These are phyloP conservation scores for Cylindrotheca fusiformis DNA, from an alignment of 108 stramenopile species.

Conservation along the genomic window DNA sequence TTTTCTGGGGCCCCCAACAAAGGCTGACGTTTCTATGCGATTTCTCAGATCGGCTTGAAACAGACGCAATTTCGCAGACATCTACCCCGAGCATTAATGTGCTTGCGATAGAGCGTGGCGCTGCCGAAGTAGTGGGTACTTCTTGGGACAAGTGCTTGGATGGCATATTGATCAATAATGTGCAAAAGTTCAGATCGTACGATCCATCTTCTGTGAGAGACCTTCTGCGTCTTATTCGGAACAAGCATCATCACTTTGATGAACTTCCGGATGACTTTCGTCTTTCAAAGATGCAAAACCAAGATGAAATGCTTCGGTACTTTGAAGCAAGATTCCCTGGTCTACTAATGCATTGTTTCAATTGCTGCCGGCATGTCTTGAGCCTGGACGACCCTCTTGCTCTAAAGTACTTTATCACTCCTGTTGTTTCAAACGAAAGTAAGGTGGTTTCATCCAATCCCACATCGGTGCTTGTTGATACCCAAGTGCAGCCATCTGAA, in stretches of 20 bases:
- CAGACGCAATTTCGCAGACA: conserved; percentile 25
- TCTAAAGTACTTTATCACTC: conserved; percentile 42
- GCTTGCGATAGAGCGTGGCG: conserved; percentile 79
- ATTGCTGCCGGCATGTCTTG: conserved; percentile 49
- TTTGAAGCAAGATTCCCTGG: conserved; percentile 79
- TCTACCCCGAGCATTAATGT: conserved; percentile 5
- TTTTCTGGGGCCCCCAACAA: conserved; percentile 82
- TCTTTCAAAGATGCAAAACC: conserved; percentile 38
- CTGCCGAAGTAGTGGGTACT: conserved; percentile 76
- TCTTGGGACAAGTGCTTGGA: conserved; percentile 88
- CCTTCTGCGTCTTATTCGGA: conserved; percentile 87
- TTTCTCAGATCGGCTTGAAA: conserved; percentile 88
- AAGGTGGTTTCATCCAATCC: not conserved
- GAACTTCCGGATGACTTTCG: conserved; percentile 77
- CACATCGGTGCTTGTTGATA: not conserved
- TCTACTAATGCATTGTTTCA: conserved; percentile 90
- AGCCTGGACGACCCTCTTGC: conserved; percentile 50
- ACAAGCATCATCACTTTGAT: conserved; percentile 94
- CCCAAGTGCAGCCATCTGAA: not conserved
- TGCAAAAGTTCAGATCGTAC: conserved; percentile 84
- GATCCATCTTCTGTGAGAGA: conserved; percentile 90
- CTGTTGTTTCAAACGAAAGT: not conserved
- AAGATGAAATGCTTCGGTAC: conserved; percentile 71
- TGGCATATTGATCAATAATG: conserved; percentile 71
- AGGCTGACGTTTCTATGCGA: conserved; percentile 88